Evolutionary conservation across 441 rosid genomes (phyloP).

Genomic region (Capsella rubella): DNA sequence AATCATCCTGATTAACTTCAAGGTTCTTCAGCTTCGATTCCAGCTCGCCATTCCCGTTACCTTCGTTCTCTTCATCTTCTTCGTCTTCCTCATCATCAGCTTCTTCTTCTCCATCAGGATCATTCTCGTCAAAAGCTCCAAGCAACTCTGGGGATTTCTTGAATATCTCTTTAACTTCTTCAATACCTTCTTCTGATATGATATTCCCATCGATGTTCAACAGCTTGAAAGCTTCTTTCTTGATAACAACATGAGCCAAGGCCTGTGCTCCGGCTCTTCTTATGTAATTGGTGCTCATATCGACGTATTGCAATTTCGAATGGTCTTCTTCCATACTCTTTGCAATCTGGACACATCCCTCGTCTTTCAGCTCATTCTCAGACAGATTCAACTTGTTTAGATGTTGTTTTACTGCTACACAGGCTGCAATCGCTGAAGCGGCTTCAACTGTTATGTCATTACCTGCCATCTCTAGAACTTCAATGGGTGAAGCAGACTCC

Average conservation of each 20-base stretch:
- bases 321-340: slow-evolving; percentile 76
- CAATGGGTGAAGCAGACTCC: slow-evolving; percentile 71
- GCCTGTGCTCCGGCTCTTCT: slow-evolving; percentile 77
- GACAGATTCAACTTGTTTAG: slow-evolving; percentile 79
- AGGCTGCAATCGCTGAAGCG: slow-evolving; percentile 64
- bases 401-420: slow-evolving; percentile 63
- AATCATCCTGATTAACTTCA: slow-evolving; percentile 57
- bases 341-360: slow-evolving; percentile 69
- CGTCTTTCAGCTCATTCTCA: slow-evolving; percentile 94
- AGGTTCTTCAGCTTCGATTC: slow-evolving; percentile 77
- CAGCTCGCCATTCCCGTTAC: slow-evolving; percentile 58
- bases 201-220: slow-evolving; percentile 78
- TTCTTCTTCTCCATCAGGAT: slow-evolving; percentile 83
- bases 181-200: slow-evolving; percentile 90
- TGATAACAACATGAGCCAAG: slow-evolving; percentile 66
- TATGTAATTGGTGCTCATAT: slow-evolving; percentile 64
- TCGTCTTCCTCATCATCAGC: slow-evolving; percentile 57
- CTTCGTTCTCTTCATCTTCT: slow-evolving; percentile 44
- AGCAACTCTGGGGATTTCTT: slow-evolving; percentile 66
- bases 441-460: slow-evolving; percentile 83
- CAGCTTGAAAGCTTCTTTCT: slow-evolving; percentile 72
- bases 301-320: slow-evolving; percentile 64
- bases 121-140: slow-evolving; percentile 83
- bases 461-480: slow-evolving; percentile 90
- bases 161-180: slow-evolving; percentile 78